Evolutionary conservation across 202 grass and related monocot genomes (phyloP), one percentile per base, ranked within the genome.

Genomic region (Setaria italica): DNA sequence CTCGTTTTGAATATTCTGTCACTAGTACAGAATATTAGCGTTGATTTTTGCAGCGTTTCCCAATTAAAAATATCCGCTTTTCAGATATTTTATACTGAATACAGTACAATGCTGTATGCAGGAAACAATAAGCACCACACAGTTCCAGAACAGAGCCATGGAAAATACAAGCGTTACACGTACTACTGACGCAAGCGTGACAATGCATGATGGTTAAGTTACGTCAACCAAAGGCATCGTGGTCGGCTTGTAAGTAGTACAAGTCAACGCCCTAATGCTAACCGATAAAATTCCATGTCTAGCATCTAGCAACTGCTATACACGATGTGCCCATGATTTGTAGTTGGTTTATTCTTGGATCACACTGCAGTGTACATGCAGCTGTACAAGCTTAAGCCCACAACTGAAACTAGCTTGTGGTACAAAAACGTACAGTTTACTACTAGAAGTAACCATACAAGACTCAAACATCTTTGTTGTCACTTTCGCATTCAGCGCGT

Each of bases 171-270:
- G 51, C 43, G 1, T 43, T 45, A 5, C 58, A 60, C 35, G 72
- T 37, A 56, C 48, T n/a, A 56, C 15, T 35, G 60, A 46, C 72
- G 46, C 53, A 39, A 45, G 60, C 82, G 29, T 84, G 82, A 67
- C 72, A 55, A 7, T 65, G 57, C 45, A 32, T 32, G 59, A 35
- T 50, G 20, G 29, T 25, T 25, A 25, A 25, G 39, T 20, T 55
- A 58, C 66, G 21, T 58, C 37, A 57, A 30, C 64, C 2, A 56
- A 56, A n/a, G 67, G 21, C 17, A 25, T 25, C 39, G 39, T 9
- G 41, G 25, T 63, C 76, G 25, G 63, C 9, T 13, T 48, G 46
- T 1, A 33, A 33, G 13, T 17, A 74, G 39, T 4, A 4, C 16
- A 37, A 11, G 30, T 74, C 48, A 74, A 74, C 49, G 48, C 11